A percentile compares a stretch with the other conserved stretches of the same genome.
Evolutionary conservation across 2,329 filamentous ascomycete genomes (phyloP).

Genomic region (Colletotrichum salicis): DNA sequence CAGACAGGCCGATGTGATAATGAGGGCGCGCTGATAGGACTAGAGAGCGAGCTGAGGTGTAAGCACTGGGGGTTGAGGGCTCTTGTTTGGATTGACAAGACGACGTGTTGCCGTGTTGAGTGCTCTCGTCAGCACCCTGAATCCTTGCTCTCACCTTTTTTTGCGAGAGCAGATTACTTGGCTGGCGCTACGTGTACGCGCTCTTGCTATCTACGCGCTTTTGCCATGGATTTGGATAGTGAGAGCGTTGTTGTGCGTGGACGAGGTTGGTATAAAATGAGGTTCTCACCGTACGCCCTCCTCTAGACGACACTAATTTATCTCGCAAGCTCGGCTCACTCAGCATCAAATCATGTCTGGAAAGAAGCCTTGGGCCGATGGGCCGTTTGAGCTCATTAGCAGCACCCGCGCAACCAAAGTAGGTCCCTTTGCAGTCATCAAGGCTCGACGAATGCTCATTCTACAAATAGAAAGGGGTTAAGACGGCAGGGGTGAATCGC

Average conservation of each 20-base stretch:
- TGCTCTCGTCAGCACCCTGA: slow-evolving; percentile 25
- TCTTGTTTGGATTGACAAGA: neutral
- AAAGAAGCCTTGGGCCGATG: slow-evolving; percentile 45
- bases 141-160: slow-evolving; percentile 4
- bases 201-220: neutral
- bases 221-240: neutral
- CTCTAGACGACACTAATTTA: neutral
- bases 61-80: neutral
- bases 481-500: slow-evolving; percentile 36
- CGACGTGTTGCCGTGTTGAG: neutral
- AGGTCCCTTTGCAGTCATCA: neutral
- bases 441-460: neutral
- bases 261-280: neutral
- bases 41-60: neutral
- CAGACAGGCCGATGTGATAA: neutral
- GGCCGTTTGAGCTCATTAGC: slow-evolving; percentile 46
- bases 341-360: slow-evolving; percentile 3
- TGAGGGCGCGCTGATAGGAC: slow-evolving; percentile 7
- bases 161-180: neutral
- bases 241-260: neutral
- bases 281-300: neutral
- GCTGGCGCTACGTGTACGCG: neutral
- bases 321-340: neutral
- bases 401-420: slow-evolving; percentile 39
- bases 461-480: slow-evolving; percentile 33